Conservation (phyloP, 371 early-diverging fungal genomes). For the Thermomucor indicae-seudaticae region DNA sequence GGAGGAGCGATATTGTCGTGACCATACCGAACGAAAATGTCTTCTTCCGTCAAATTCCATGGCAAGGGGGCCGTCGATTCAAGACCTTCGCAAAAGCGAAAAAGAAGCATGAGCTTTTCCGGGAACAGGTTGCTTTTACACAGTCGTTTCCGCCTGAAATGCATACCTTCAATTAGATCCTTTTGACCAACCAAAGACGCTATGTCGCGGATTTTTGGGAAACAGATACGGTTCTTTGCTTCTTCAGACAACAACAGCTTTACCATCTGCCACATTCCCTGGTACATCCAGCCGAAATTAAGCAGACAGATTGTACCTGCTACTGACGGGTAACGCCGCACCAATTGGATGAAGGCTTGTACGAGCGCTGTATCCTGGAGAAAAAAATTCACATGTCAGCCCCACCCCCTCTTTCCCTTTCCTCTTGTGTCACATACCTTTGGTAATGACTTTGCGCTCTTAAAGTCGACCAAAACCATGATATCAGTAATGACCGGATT, state of each 20-base stretch:
- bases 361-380: conserved; percentile 27
- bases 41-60: conserved; percentile 6
- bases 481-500: conserved; percentile 26
- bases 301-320: conserved; percentile 35
- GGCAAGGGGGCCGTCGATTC: background rate
- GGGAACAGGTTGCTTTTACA: background rate
- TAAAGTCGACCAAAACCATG: conserved; percentile 34
- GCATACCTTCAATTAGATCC: conserved; percentile 29
- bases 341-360: conserved; percentile 23
- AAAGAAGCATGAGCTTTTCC: background rate
- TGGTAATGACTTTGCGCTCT: conserved; percentile 29
- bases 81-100: background rate
- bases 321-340: conserved; percentile 35
- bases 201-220: conserved; percentile 27
- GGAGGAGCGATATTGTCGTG: conserved; percentile 1
- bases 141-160: too few species aligned
- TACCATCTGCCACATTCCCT: conserved; percentile 47
- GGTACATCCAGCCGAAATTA: conserved; percentile 49
- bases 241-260: conserved; percentile 38
- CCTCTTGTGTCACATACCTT: too few species aligned
- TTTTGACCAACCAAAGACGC: conserved; percentile 13
- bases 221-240: conserved; percentile 36
- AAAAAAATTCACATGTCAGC: too few species aligned
- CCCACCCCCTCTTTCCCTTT: too few species aligned
- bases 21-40: background rate